Conservation (phyloP, 345 rosid genomes). For the Camelina hispida region DNA sequence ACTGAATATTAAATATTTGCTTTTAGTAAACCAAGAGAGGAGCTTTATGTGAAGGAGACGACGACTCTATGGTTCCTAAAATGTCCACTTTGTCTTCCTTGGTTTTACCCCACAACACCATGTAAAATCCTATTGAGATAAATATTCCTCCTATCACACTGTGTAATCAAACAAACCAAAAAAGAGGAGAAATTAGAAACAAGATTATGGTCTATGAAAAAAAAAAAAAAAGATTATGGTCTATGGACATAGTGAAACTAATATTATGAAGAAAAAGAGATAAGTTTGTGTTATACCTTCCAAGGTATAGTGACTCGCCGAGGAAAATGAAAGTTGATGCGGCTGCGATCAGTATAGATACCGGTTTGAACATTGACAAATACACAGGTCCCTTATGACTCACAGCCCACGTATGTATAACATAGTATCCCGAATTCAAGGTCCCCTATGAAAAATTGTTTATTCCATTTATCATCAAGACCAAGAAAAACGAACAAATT, state of each 20-base stretch:
- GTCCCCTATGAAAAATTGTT: slow-evolving; percentile 49
- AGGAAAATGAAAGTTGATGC: slow-evolving; percentile 46
- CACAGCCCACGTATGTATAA: slow-evolving; percentile 42
- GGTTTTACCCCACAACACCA: slow-evolving; percentile 84
- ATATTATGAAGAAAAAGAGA: neutral
- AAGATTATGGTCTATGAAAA: too few species aligned
- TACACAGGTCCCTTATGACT: slow-evolving; percentile 53
- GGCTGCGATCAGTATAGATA: slow-evolving; percentile 50
- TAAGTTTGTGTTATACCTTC: slow-evolving; percentile 29
- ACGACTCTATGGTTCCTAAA: slow-evolving; percentile 29
- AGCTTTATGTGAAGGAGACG: slow-evolving; percentile 46
- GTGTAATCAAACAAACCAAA: slow-evolving; percentile 24
- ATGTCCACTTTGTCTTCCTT: slow-evolving; percentile 56
- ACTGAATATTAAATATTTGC: neutral
- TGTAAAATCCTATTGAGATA: slow-evolving; percentile 76
- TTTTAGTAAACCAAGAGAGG: slow-evolving; percentile 61
- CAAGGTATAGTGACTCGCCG: slow-evolving; percentile 35
- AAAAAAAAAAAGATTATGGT: too few species aligned
- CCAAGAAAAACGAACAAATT: neutral
- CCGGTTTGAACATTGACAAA: slow-evolving; percentile 51
- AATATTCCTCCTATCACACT: slow-evolving; percentile 72
- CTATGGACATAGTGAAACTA: slow-evolving; percentile 1
- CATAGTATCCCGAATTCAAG: slow-evolving; percentile 53
- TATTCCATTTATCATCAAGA: neutral
- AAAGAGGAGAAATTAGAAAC: neutral